Base-by-base conservation (phyloP, 306 rosid genomes). In the Elaeagnus macrophylla region DNA sequence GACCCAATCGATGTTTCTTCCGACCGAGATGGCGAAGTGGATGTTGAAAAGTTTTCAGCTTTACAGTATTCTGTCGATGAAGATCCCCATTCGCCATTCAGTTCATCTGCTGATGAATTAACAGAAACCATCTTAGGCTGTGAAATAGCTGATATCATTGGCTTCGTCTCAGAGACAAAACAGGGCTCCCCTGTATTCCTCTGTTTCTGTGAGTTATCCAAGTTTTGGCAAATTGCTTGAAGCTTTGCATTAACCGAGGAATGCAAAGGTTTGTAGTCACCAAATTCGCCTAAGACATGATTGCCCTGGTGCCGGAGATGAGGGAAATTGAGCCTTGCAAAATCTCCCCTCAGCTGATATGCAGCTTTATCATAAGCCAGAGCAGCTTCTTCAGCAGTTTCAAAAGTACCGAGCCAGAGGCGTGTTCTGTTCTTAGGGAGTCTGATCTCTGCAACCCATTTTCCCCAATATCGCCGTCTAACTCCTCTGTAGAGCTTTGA, bases 371-470 rank as follows among this genome's bases (percentile, higher is more conserved):
- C 99, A 51, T 93, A 93, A 35, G 99, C 99, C 70, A 93, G 39
- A 43, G 99, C 99, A 8, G 99, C 99, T 76, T 93, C 99, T 54
- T 93, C 99, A 0, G 99, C 99, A 0, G 99, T 93, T 37, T 93
- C 99, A 51, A 87, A 93, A 37, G 99, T 93, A 2, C 99, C 99
- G 0, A 93, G 89, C 99, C 99, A 93, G 6, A 93, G 95, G 48
- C 99, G 75, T 1, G 96, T 87, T 0, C 99, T 89, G 69, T 93
- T 87, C 81, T 80, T 87, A 0, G 99, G 99, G 1, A 93, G 95
- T 8, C 99, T 75, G 17, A 93, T 93, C 84, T 93, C 99, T 3
- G 99, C 99, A 0, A 93, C 99, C 99, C 99, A 93, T 62, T 93
- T 93, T 0, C 99, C 99, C 99, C 99, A 93, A 66, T 93, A 96